phyloP scores from a whole-genome alignment of 805 yeast genomes.

The Yarrowia bubula region DNA sequence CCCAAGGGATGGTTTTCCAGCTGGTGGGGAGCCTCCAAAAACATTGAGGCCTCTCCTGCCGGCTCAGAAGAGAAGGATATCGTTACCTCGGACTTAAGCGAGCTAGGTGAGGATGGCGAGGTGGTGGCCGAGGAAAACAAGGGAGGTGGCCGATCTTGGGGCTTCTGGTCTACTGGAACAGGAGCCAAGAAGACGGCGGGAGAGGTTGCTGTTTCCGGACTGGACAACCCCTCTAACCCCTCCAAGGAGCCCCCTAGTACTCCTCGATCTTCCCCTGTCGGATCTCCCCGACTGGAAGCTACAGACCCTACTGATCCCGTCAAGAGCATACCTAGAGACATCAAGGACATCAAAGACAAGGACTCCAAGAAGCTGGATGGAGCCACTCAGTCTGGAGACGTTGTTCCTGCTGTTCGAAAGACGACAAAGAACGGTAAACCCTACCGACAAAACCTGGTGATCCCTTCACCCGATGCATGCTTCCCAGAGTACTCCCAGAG shows the following conservation, averaged over 20 bases:
- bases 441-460: constrained; percentile 34
- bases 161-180: constrained; percentile 37
- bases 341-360: constrained; percentile 1
- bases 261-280: constrained; percentile 29
- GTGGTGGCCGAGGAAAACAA: constrained; percentile 11
- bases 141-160: constrained; percentile 37
- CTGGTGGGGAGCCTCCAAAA: constrained; percentile 13
- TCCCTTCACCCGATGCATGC: constrained; percentile 35
- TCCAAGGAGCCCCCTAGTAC: constrained; percentile 36
- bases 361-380: constrained; percentile 24
- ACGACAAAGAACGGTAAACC: constrained; percentile 3
- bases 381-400: constrained; percentile 11
- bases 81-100: not conserved
- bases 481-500: constrained; percentile 34
- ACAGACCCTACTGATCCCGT: constrained; percentile 25
- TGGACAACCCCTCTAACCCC: constrained; percentile 31
- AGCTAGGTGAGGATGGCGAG: constrained; percentile 2
- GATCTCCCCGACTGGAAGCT: constrained; percentile 16
- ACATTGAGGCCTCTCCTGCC: constrained; percentile 1
- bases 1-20: constrained; percentile 12
- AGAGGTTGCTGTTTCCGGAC: constrained; percentile 39
- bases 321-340: not conserved
- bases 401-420: not conserved
- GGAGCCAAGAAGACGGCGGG: constrained; percentile 28
- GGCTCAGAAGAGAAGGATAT: constrained; percentile 14